These are phyloP conservation scores for Pseudocercospora vitis DNA, from an alignment of 2,329 filamentous ascomycete species.

Conservation along the genomic window DNA sequence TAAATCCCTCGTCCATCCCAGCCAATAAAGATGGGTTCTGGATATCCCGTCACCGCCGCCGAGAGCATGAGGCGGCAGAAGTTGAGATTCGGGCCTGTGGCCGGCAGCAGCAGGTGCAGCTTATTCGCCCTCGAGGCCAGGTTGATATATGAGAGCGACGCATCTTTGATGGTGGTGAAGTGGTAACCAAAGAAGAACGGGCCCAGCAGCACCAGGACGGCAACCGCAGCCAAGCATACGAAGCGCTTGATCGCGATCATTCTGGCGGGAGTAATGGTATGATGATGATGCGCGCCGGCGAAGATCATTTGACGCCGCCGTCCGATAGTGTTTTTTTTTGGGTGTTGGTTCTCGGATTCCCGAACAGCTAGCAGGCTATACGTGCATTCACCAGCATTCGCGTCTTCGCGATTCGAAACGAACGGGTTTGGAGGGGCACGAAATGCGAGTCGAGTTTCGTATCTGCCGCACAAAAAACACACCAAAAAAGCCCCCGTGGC, in stretches of 20 bases:
- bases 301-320: no score
- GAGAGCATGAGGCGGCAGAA: constrained; percentile 26
- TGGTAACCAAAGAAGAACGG: constrained; percentile 27
- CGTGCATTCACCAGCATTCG: no score
- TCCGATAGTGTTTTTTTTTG: no score
- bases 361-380: no score
- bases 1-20: constrained; percentile 30
- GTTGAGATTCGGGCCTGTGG: constrained; percentile 22
- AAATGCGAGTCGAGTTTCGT: no score
- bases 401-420: no score
- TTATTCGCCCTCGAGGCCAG: constrained; percentile 14
- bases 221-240: constrained; percentile 16
- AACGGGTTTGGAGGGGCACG: no score
- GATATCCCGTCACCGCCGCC: constrained; percentile 30
- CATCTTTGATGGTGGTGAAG: constrained; percentile 21
- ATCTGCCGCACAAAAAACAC: no score
- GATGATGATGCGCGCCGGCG: no score
- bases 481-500: no score
- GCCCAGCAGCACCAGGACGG: constrained; percentile 17
- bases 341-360: no score
- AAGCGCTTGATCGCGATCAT: constrained; percentile 23
- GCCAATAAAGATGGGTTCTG: constrained; percentile 31
- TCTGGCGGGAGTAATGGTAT: not conserved
- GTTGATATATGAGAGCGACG: constrained; percentile 17
- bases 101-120: constrained; percentile 26